Percentiles rank a stretch among this genome's conserved stretches.
These are phyloP conservation scores for Zygosaccharomyces pseudobailii DNA, from an alignment of 1,139 yeast genomes.

Conservation along the genomic window DNA sequence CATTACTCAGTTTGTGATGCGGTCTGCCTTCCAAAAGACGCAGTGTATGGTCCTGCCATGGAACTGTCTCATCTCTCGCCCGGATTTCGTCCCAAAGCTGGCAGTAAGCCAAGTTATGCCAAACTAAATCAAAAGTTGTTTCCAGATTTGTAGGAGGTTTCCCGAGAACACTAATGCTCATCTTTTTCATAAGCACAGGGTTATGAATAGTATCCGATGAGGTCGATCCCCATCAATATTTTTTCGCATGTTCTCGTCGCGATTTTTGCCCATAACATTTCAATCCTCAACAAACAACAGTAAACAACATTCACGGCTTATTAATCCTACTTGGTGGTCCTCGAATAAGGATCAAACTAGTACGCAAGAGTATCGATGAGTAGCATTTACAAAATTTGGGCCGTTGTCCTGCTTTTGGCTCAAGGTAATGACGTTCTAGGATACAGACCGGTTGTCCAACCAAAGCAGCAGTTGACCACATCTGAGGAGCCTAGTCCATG, in stretches of 20 bases:
- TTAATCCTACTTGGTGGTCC: neutral
- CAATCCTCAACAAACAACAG: neutral
- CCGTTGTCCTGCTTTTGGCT: conserved; percentile 5
- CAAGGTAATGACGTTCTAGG: conserved; percentile 17
- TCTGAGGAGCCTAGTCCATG: conserved; percentile 55
- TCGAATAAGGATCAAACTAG: neutral
- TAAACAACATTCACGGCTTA: neutral
- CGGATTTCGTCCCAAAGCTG: conserved; percentile 50
- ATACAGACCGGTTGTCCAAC: conserved; percentile 27
- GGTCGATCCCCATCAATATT: neutral
- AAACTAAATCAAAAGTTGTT: conserved; percentile 25
- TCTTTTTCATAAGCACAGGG: neutral
- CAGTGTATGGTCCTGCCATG: conserved; percentile 14
- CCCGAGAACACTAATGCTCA: neutral
- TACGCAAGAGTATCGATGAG: neutral
- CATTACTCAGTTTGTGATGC: conserved; percentile 32
- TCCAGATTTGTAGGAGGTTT: conserved; percentile 10
- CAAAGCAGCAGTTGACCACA: conserved; percentile 31
- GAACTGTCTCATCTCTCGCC: conserved; percentile 16
- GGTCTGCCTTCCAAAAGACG: conserved; percentile 33
- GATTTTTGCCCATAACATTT: neutral
- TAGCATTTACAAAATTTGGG: neutral
- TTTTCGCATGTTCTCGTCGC: neutral
- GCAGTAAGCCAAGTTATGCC: conserved; percentile 46
- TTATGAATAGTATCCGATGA: neutral